Percentiles rank a stretch among this genome's conserved stretches.
Evolutionary conservation across 2,329 filamentous ascomycete species (phyloP).

Genomic region (Neofusicoccum cordaticola): DNA sequence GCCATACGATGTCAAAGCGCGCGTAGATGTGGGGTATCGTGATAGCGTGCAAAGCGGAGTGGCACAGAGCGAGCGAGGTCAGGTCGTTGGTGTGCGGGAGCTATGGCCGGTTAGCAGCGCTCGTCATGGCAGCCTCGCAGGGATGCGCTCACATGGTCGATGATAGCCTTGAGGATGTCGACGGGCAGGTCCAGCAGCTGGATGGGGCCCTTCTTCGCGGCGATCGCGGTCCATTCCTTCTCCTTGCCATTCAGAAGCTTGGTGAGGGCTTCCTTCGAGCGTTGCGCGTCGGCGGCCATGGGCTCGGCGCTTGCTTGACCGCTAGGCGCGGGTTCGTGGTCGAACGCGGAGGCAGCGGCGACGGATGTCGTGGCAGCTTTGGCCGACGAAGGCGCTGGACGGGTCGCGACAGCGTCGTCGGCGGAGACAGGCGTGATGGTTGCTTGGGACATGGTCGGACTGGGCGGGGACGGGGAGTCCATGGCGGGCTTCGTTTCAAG

Average conservation of each 20-base stretch:
- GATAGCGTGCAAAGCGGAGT: constrained; percentile 72
- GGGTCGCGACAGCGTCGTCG: constrained; percentile 23
- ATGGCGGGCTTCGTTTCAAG: constrained; percentile 22
- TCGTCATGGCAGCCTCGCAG: neutral
- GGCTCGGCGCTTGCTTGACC: constrained; percentile 8
- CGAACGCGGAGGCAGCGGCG: neutral
- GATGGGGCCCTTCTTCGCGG: constrained; percentile 55
- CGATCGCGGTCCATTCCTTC: constrained; percentile 34
- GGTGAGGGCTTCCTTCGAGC: constrained; percentile 32
- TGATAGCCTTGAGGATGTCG: constrained; percentile 74
- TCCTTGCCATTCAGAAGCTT: constrained; percentile 51
- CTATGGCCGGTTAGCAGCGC: constrained; percentile 41
- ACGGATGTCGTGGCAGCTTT: neutral
- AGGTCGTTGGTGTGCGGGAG: constrained; percentile 80
- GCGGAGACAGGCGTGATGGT: constrained; percentile 29
- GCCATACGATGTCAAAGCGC: constrained; percentile 86
- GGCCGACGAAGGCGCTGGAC: neutral
- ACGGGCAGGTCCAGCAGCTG: constrained; percentile 71
- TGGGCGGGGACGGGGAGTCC: constrained; percentile 31
- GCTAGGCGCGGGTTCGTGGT: neutral
- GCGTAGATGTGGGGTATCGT: constrained; percentile 79
- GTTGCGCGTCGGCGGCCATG: constrained; percentile 9
- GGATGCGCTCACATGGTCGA: constrained; percentile 61
- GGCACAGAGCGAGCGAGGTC: constrained; percentile 72
- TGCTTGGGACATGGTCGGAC: constrained; percentile 26